phyloP scores from a whole-genome alignment of 2,329 filamentous ascomycete species.

The Hypomyces rosellus region DNA sequence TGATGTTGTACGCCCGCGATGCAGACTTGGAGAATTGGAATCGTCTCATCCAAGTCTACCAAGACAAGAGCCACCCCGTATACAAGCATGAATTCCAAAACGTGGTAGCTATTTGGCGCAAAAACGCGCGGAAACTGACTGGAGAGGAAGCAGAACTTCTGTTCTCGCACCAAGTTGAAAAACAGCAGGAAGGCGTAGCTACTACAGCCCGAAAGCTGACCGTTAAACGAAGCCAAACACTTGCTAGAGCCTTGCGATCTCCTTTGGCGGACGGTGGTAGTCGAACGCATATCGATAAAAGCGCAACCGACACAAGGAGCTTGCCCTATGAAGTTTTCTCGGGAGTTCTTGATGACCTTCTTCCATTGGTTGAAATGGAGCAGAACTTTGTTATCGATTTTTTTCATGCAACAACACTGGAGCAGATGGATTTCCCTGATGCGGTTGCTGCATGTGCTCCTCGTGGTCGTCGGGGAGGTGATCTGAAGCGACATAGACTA shows the following conservation, averaged over 20 bases:
- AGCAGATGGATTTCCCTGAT: conserved; percentile 77
- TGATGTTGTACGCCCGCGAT: conserved; percentile 84
- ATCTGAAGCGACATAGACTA: conserved; percentile 65
- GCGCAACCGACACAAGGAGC: conserved; percentile 56
- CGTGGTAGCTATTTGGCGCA: conserved; percentile 72
- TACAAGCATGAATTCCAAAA: conserved; percentile 81
- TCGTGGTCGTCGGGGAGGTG: conserved; percentile 61
- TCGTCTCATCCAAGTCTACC: conserved; percentile 70
- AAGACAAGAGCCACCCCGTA: conserved; percentile 65
- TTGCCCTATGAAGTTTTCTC: conserved; percentile 77
- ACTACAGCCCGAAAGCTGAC: conserved; percentile 82
- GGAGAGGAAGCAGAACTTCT: conserved; percentile 76
- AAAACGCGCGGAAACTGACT: conserved; percentile 64
- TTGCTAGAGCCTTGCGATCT: conserved; percentile 66
- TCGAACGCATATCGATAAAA: conserved; percentile 48
- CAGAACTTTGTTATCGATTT: conserved; percentile 97
- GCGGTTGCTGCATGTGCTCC: conserved; percentile 61
- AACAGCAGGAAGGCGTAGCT: conserved; percentile 73
- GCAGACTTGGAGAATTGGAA: conserved; percentile 79
- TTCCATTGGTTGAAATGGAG: conserved; percentile 81
- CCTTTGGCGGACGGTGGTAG: conserved; percentile 56
- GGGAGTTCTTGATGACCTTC: conserved; percentile 71
- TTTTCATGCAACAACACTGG: conserved; percentile 86
- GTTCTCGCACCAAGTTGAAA: conserved; percentile 80
- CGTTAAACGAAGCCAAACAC: conserved; percentile 86